phyloP scores from a whole-genome alignment of 2,329 filamentous ascomycete genomes.

The Scytalidium lignicola region DNA sequence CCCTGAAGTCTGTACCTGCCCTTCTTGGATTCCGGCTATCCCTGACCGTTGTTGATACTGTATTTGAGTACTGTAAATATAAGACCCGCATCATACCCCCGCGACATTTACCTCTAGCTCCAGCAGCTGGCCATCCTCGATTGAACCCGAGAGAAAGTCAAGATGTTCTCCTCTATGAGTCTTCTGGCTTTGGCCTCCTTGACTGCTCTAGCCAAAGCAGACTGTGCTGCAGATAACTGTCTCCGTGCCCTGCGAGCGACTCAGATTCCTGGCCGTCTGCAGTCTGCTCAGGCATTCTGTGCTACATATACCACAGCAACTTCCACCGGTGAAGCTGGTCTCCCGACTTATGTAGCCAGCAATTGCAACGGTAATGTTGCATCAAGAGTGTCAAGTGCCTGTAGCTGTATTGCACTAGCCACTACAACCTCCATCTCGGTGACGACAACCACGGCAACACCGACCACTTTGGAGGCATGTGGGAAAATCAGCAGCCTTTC shows the following conservation, averaged over 20 bases:
- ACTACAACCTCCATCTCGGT: background rate
- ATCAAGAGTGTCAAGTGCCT: conserved; percentile 14
- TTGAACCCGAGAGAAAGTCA: background rate
- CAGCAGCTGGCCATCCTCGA: background rate
- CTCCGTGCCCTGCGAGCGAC: conserved; percentile 32
- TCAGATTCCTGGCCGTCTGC: conserved; percentile 27
- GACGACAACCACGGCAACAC: background rate
- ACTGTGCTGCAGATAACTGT: conserved; percentile 33
- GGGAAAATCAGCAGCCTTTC: background rate
- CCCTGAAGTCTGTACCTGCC: background rate
- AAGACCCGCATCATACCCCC: background rate
- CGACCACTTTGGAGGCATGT: conserved; percentile 1
- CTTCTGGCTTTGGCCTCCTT: background rate
- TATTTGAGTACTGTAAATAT: background rate
- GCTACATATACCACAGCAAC: conserved; percentile 15
- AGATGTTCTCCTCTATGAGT: background rate
- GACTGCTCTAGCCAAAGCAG: background rate
- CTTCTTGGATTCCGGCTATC: background rate
- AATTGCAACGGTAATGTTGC: conserved; percentile 14
- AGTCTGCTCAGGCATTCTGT: conserved; percentile 30
- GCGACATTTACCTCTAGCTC: background rate
- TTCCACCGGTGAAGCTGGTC: conserved; percentile 3
- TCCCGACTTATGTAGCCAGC: conserved; percentile 12
- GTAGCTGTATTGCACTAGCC: conserved; percentile 13
- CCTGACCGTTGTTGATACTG: background rate